Evolutionary conservation across 2,329 filamentous ascomycete species (phyloP), one percentile per base, ranked within the genome.

Genomic region (Emydomyces testavorans): DNA sequence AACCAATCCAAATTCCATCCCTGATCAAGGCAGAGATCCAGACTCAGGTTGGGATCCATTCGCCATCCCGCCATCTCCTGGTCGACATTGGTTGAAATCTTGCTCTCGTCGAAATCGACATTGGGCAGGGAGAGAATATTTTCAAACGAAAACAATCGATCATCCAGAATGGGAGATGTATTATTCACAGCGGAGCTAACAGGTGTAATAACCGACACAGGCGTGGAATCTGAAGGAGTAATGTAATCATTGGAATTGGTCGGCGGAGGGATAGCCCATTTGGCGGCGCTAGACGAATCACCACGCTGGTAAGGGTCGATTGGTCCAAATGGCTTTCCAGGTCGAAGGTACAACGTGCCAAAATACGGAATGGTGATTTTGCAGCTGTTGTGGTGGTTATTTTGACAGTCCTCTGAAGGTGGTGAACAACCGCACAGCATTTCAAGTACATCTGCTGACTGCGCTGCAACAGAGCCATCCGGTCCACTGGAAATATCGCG

Each of bases 291-390:
- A 23, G 28, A 16, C 16, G 40, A 23, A 32, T 10, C 4, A 6
- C 2, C 16, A 11, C 8, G 16, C 4, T 28, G 4, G 26, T 11
- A 40, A 31, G 44, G 4, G 52, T 51, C 20, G n/a, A n/a, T 6
- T 46, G 15, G 53, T 10, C 55, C 52, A 26, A 63, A 60, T 8
- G 62, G 63, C 29, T 60, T 60, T 26, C 65, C 64, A 4, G 59
- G 56, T 5, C 62, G 60, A 6, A 69, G 59, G 6, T 60, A 60
- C 28, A 69, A 63, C 7, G 63, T 71, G 18, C 74, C 67, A 59
- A 71, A 71, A 49, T 68, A 71, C 2, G 70, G 69, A 18, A 72
- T 65, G 4, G 65, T 63, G 15, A 69, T 63, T 53, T 68, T 67
- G 52, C 64, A 69, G 4, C 54, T 59, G 20, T 48, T 6, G 20